Evolutionary conservation across 2,329 filamentous ascomycete species (phyloP), one percentile per base, ranked within the genome.

Genomic region (Didymellaceae sp.): DNA sequence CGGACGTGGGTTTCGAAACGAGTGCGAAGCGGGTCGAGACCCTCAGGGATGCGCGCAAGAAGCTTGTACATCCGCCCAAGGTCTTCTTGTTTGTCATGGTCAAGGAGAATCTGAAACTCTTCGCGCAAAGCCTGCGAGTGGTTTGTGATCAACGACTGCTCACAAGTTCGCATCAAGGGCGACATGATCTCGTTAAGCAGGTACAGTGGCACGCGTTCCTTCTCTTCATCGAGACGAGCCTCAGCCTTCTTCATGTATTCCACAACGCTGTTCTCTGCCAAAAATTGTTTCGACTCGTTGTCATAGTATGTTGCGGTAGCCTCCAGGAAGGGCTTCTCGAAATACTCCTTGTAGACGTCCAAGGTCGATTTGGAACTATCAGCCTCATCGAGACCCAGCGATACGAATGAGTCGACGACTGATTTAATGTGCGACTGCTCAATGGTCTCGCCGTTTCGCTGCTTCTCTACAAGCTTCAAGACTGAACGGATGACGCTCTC

Each of bases 181-280:
- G 86, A 78, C 61, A 90, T 89, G 50, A 97, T 97, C 74, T 99
- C 94, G 26, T 86, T 85, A 66, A 97, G 91, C 35, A 99, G 81
- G 68, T 96, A 99, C 68, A 97, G 85, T 59, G 86, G 86, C 8
- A 99, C 94, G 20, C 94, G 90, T 69, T 93, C 90, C 76, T 96
- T 94, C 74, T 99, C 94, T 74, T 99, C 94, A 6, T 90, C 85
- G 54, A 99, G 77, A 24, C 94, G 87, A 32, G 85, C 77, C 76
- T 97, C 93, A 0, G 94, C 95, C 82, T 99, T 99, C 81, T 97
- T 97, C 94, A 99, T 97, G 77, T 97, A 99, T 70, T 99, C 94
- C 25, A 99, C 92, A 4, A 99, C 91, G 57, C 89, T 96, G 72
- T 99, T 99, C 74, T 97, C 93, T 9, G 91, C 90, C 25, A 99